Evolutionary conservation across 345 rosid species (phyloP).

Genomic region (Mallotus nudiflorus): DNA sequence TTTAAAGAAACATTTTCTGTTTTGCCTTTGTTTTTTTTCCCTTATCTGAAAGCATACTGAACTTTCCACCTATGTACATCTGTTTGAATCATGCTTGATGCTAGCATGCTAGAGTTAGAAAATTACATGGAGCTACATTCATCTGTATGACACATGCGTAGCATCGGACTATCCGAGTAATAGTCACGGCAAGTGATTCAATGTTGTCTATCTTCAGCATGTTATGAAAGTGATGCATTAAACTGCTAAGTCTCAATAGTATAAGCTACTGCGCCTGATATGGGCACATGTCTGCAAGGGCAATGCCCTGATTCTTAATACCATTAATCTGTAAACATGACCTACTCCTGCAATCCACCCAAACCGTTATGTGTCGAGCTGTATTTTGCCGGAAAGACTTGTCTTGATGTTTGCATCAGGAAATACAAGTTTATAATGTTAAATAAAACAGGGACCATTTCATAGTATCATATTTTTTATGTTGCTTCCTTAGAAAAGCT

Average conservation of each 20-base stretch:
- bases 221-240: no score
- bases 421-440: not conserved
- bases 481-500: slow-evolving; percentile 3
- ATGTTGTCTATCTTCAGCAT: no score
- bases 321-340: no score
- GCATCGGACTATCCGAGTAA: not conserved
- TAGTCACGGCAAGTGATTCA: not conserved
- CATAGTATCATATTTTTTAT: not conserved
- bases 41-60: not conserved
- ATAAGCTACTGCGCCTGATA: no score
- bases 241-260: no score
- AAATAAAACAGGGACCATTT: not conserved
- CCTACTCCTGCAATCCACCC: no score
- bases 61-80: not conserved
- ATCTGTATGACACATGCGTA: not conserved
- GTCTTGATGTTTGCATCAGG: not conserved
- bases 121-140: not conserved
- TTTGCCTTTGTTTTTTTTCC: not conserved
- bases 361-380: not conserved
- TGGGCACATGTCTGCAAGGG: no score
- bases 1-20: not conserved
- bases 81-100: not conserved
- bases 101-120: not conserved
- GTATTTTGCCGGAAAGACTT: not conserved
- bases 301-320: no score